These are phyloP conservation scores for Aspergillus spinulosporus DNA, from an alignment of 2,329 filamentous ascomycete species.

Conservation along the genomic window DNA sequence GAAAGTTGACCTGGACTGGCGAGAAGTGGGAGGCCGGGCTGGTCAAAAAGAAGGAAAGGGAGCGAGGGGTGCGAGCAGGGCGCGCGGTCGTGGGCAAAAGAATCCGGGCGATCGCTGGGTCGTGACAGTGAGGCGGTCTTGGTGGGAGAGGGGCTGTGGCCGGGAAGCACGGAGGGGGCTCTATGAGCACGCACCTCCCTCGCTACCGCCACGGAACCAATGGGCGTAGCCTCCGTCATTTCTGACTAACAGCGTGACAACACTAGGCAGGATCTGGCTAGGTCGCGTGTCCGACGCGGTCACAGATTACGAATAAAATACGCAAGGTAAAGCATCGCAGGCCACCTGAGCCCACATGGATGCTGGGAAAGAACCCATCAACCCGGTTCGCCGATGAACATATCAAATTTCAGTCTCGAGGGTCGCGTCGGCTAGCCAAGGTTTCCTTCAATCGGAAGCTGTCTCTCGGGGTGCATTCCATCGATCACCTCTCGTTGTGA, in stretches of 20 bases:
- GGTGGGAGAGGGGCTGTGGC: conserved; percentile 23
- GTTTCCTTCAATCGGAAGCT: not conserved
- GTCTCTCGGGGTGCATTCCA: not conserved
- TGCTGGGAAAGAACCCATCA: conserved; percentile 26
- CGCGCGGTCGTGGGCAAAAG: conserved; percentile 28
- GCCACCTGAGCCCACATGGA: conserved; percentile 31
- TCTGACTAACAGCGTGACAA: conserved; percentile 23
- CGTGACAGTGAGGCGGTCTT: conserved; percentile 29
- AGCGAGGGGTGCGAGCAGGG: conserved; percentile 22
- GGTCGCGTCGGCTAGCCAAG: conserved; percentile 10
- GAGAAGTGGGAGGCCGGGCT: conserved; percentile 19
- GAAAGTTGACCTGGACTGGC: conserved; percentile 16
- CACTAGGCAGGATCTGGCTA: conserved; percentile 19
- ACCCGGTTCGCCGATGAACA: conserved; percentile 30
- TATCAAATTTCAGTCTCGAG: conserved; percentile 8
- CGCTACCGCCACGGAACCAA: conserved; percentile 19
- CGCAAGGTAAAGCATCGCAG: conserved; percentile 21
- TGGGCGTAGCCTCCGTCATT: conserved; percentile 8
- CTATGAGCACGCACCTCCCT: conserved; percentile 23
- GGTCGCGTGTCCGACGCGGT: conserved; percentile 18
- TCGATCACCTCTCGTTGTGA: not conserved
- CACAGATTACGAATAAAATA: conserved; percentile 20
- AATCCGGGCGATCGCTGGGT: conserved; percentile 27
- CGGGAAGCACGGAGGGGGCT: conserved; percentile 24
- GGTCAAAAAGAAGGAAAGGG: conserved; percentile 23